phyloP scores from a whole-genome alignment of 2,329 filamentous ascomycete genomes.

The Aspergillus sp. region DNA sequence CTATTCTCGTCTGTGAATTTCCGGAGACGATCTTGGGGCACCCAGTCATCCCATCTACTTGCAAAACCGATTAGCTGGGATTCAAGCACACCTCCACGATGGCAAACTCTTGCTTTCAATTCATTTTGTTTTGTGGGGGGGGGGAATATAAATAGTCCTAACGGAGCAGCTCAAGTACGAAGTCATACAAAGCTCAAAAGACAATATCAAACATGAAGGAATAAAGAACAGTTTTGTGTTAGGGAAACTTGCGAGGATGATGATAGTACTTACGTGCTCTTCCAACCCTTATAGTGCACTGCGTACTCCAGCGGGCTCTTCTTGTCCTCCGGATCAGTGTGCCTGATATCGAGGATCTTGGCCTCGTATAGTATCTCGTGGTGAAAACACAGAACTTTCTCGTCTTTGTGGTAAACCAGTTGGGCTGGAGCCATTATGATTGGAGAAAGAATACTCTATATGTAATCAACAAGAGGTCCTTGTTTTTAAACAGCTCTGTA shows the following conservation, averaged over 20 bases:
- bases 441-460: slow-evolving; percentile 11
- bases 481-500: neutral
- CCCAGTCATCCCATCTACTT: slow-evolving; percentile 92
- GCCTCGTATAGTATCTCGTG: slow-evolving; percentile 96
- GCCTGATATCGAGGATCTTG: slow-evolving; percentile 76
- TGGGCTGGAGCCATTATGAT: slow-evolving; percentile 57
- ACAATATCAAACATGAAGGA: neutral
- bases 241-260: slow-evolving; percentile 4
- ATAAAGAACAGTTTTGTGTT: neutral
- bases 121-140: neutral
- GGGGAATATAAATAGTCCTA: neutral
- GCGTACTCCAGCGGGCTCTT: slow-evolving; percentile 76
- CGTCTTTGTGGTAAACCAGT: slow-evolving; percentile 62
- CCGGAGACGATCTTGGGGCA: slow-evolving; percentile 82
- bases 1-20: slow-evolving; percentile 95
- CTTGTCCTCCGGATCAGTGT: slow-evolving; percentile 57
- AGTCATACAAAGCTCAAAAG: neutral
- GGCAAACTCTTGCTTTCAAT: neutral
- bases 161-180: neutral
- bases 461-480: neutral
- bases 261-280: slow-evolving; percentile 67
- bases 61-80: neutral
- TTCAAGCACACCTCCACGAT: neutral
- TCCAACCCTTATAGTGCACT: slow-evolving; percentile 99
- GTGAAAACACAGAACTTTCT: slow-evolving; percentile 94